A percentile compares a stretch with the other conserved stretches of the same genome.
Conservation (phyloP, 1,284 basidiomycete species). For the Puccinia hordei region DNA sequence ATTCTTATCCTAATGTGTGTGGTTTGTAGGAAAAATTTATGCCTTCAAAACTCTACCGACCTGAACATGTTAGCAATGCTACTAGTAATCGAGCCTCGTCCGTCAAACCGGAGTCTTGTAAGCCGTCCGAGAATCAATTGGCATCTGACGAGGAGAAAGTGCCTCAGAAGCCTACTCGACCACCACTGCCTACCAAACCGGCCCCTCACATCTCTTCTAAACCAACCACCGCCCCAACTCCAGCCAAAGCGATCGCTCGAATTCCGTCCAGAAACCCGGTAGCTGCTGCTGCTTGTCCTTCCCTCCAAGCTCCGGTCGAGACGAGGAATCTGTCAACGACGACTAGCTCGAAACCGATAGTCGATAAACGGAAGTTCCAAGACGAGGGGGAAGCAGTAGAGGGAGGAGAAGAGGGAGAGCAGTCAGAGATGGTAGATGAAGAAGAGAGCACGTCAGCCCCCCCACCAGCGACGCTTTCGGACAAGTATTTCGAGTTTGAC, state of each 20-base stretch:
- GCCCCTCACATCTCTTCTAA: not conserved
- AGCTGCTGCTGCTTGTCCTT: not conserved
- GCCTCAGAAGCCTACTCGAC: not conserved
- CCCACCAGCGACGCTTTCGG: slow-evolving; percentile 20
- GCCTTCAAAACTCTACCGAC: slow-evolving; percentile 40
- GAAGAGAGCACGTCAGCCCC: not conserved
- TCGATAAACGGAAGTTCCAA: slow-evolving; percentile 21
- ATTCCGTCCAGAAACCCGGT: not conserved
- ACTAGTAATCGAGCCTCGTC: not conserved
- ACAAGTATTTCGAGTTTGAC: slow-evolving; percentile 44
- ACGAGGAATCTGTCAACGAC: not conserved
- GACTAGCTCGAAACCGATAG: not conserved
- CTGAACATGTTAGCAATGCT: slow-evolving; percentile 20
- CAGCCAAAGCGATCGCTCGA: not conserved
- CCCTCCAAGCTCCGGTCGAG: not conserved
- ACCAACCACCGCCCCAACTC: not conserved
- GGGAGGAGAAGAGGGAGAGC: not conserved
- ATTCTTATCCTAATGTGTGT: not conserved
- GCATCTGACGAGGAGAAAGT: not conserved
- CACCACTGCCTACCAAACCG: slow-evolving; percentile 4
- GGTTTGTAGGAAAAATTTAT: slow-evolving; percentile 47
- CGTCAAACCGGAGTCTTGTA: not conserved
- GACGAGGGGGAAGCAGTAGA: not conserved
- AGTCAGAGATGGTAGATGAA: not conserved
- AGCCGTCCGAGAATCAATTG: not conserved